Evolutionary conservation across 139 green algal species (phyloP).

Genomic region (Closterium sp.): DNA sequence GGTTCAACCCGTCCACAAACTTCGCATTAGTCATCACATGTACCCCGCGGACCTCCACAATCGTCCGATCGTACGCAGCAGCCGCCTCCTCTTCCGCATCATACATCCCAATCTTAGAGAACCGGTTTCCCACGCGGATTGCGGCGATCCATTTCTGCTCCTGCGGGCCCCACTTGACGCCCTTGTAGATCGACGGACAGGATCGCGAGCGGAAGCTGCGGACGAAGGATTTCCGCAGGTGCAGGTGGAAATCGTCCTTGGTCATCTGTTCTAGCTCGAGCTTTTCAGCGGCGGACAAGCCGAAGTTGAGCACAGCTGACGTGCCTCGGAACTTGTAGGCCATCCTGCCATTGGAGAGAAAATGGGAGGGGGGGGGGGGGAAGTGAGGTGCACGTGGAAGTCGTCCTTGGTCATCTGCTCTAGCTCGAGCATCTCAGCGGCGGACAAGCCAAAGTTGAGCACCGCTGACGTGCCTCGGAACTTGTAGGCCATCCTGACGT

Average conservation of each 20-base stretch:
- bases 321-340: neutral
- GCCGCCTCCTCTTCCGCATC: neutral
- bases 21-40: conserved; percentile 3
- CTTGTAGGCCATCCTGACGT: too few relatives aligned
- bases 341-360: neutral
- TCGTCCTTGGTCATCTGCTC: too few relatives aligned
- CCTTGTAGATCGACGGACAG: neutral
- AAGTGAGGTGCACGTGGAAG: too few relatives aligned
- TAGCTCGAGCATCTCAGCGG: too few relatives aligned
- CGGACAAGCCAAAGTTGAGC: too few relatives aligned
- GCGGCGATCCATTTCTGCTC: neutral
- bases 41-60: neutral
- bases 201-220: neutral
- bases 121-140: neutral
- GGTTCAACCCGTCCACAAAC: neutral
- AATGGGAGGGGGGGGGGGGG: too few relatives aligned
- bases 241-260: neutral
- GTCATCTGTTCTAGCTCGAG: neutral
- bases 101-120: neutral
- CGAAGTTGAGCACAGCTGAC: neutral
- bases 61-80: neutral
- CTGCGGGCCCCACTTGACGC: neutral
- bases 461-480: too few relatives aligned
- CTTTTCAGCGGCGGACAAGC: neutral
- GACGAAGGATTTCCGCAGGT: neutral